Base-by-base conservation (phyloP, 257 asterid species). In the Cinchona pubescens region DNA sequence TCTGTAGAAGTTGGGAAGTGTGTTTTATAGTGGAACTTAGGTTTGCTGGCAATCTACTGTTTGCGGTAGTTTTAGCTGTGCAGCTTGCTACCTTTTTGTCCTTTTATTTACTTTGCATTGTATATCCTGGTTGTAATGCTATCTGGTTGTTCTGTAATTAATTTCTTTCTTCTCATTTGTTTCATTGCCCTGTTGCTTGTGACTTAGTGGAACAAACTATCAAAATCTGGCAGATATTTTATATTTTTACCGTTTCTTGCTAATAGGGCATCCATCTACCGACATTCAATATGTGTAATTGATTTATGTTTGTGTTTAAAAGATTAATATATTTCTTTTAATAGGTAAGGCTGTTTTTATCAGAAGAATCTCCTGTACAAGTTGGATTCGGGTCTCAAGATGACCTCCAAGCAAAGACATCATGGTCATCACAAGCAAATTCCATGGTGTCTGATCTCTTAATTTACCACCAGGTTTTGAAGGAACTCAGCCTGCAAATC, bases 401-500 rank as follows among this genome's bases (percentile, higher is more conserved):
- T 72, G 91, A 91, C 81, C 96, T 91, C 67, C 98, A 95, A 87
- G 96, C 90, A 48, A 92, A 89, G 86, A 30, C 87, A 81, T 73
- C 79, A 63, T 86, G 92, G 87, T 78, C 87, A 59, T 84, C 72
- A 34, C 86, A 79, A 16, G 77, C 83, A 38, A 84, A 87, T 74
- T 86, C 78, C 71, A n/a, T 77, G 53, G 85, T 83, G 58, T 75
- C 87, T 27, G 94, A 92, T 75, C 94, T 75, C 94, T 85, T 77
- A 91, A 85, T 89, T 85, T 88, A 74, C 99, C 99, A 7, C 99
- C 97, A 1, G 97, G 99, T 76, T 95, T 95, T 69, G 96, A 89
- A 82, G 92, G 87, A 60, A 70, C 84, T 51, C 89, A 79, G 82
- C 93, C 94, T 42, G 81, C 82, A 40, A 89, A 81, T 73, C 86